Evolutionary conservation across 768 basidiomycete species (phyloP), one percentile per base, ranked within the genome.

Genomic region (Podaxis carcinomalis): DNA sequence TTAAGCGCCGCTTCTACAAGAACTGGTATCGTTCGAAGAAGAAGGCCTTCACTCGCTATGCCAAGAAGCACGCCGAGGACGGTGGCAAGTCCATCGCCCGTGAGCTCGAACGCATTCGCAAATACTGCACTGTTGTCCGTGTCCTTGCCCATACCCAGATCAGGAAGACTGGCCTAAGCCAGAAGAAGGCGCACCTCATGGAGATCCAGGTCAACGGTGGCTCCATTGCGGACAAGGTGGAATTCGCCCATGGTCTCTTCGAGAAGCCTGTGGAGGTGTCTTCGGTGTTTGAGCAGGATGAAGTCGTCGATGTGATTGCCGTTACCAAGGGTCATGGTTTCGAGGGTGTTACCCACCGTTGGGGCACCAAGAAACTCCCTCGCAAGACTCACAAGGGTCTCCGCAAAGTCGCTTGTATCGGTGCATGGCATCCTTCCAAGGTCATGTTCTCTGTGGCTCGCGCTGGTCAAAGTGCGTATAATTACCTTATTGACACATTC

Each of bases 401-500:
- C 71, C 92, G 96, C 76, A 98, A 99, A 83, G 97, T 99, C 65
- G 96, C 96, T 73, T 96, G 94, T 84, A 95, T 95, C 68, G 94
- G 94, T 78, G 95, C 94, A 73, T 96, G 93, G 93, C 94, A 96
- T 84, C 95, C 94, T 74, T 90, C 89, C 70, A 97, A 96, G 80
- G 97, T 99, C 86, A 98, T 98, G 96, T 98, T 94, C 88, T 95
- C 95, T n/a, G 97, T 99, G 69, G 97, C 95, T 63, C 95, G 97
- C 83, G 95, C 97, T 68, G 97, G 97, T 92, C 96, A 98, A 90
- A 92, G 91, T 93, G 75, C 69, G 93, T 82, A 62, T 37, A 23
- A 21, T 7, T n/a, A 1, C 35, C 7, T 52, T 9, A 47, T 46
- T n/a, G n/a, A 1, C 7, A 23, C 40, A 16, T 3, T 19, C 19